Evolutionary conservation across 2,329 filamentous ascomycete genomes (phyloP).

Genomic region (Ascocoryne sarcoides): DNA sequence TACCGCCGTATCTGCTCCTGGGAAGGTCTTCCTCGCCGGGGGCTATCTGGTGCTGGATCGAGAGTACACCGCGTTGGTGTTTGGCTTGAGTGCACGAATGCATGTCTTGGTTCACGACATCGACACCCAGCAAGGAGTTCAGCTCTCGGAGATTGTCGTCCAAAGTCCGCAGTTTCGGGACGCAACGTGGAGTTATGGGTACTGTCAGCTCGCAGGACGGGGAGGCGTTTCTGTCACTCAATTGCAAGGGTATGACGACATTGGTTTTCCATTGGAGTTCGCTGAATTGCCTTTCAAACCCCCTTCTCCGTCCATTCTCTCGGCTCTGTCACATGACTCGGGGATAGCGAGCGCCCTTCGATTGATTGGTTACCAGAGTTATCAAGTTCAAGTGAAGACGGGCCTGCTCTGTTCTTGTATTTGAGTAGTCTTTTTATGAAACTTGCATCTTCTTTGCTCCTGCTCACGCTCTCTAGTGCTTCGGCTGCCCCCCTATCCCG

Average conservation of each 20-base stretch:
- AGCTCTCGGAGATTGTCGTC: slow-evolving; percentile 68
- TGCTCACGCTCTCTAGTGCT: slow-evolving; percentile 8
- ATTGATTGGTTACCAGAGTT: too few relatives aligned
- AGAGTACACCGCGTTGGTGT: slow-evolving; percentile 67
- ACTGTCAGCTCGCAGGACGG: slow-evolving; percentile 44
- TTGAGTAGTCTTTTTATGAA: too few relatives aligned
- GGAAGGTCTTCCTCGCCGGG: slow-evolving; percentile 90
- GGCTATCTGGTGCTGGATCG: slow-evolving; percentile 93
- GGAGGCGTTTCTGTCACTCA: slow-evolving; percentile 79
- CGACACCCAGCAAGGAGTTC: slow-evolving; percentile 52
- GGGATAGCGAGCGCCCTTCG: too few relatives aligned
- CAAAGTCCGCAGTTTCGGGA: slow-evolving; percentile 84
- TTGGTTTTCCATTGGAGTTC: neutral
- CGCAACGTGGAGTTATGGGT: slow-evolving; percentile 82
- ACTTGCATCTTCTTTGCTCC: too few relatives aligned
- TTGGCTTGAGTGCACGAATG: slow-evolving; percentile 60
- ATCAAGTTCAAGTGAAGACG: too few relatives aligned
- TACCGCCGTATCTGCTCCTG: slow-evolving; percentile 69
- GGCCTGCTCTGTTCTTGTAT: too few relatives aligned
- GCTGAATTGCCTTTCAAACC: too few relatives aligned
- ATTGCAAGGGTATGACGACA: slow-evolving; percentile 61
- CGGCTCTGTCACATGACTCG: too few relatives aligned
- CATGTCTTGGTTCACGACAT: slow-evolving; percentile 53
- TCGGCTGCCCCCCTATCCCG: slow-evolving; percentile 37
- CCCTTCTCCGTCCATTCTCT: slow-evolving; percentile 4